Percentiles rank a stretch among this genome's conserved stretches.
Evolutionary conservation across 2,329 filamentous ascomycete species (phyloP).

Genomic region (Penicillium corylophilum): DNA sequence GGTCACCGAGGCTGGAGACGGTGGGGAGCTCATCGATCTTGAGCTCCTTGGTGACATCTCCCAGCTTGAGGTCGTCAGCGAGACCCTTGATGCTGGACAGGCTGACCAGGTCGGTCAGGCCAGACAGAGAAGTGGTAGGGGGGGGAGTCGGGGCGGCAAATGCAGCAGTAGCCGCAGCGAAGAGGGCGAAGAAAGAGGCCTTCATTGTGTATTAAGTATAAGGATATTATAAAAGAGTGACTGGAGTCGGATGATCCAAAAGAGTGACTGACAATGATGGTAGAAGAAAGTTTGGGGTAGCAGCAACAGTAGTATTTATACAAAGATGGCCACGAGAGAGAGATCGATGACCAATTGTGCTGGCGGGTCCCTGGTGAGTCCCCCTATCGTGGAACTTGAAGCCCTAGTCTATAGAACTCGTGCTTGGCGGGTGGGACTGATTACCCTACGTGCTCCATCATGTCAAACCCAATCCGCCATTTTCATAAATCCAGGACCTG

Average conservation of each 20-base stretch:
- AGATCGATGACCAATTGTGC: not conserved
- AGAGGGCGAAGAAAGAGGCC: constrained; percentile 41
- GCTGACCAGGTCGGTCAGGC: constrained; percentile 7
- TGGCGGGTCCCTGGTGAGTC: constrained; percentile 11
- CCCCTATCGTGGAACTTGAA: not conserved
- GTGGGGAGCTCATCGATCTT: constrained; percentile 15
- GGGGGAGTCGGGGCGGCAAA: constrained; percentile 25
- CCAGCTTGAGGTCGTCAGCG: constrained; percentile 18
- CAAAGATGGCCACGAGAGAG: not conserved
- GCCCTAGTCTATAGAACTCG: not conserved
- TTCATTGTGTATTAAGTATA: constrained; percentile 15
- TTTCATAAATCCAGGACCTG: not conserved
- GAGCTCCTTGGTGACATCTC: constrained; percentile 20
- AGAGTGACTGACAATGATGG: constrained; percentile 17
- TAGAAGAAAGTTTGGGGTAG: constrained; percentile 3
- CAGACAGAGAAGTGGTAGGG: constrained; percentile 10
- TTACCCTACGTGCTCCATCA: constrained; percentile 7
- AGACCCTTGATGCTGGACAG: constrained; percentile 11
- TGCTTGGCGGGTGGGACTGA: constrained; percentile 3
- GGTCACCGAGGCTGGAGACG: constrained; percentile 18
- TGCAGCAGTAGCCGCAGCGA: constrained; percentile 19
- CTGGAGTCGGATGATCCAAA: constrained; percentile 18
- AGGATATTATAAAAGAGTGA: constrained; percentile 17
- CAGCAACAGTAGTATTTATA: constrained; percentile 16
- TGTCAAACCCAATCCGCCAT: constrained; percentile 11